A percentile compares a stretch with the other conserved stretches of the same genome.
These are phyloP conservation scores for Candida nonsorbophila DNA, from an alignment of 805 yeast genomes.

Conservation along the genomic window DNA sequence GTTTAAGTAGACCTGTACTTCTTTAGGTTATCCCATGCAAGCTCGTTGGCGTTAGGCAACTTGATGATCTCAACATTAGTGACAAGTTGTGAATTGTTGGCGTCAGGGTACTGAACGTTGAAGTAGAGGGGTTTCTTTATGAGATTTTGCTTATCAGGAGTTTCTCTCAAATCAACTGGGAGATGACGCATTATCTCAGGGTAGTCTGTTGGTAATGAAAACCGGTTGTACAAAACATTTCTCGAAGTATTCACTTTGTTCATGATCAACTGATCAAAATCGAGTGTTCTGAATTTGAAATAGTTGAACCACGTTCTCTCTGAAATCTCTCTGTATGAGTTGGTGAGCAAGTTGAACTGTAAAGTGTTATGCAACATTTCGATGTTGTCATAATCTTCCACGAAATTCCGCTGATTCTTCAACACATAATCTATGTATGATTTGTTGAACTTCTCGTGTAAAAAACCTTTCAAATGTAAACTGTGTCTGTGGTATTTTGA, in stretches of 20 bases:
- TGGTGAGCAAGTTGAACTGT: constrained; percentile 34
- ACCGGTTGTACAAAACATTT: constrained; percentile 15
- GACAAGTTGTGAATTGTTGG: constrained; percentile 25
- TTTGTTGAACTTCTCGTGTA: constrained; percentile 27
- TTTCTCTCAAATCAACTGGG: constrained; percentile 29
- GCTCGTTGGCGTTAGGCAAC: constrained; percentile 36
- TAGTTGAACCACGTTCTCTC: constrained; percentile 35
- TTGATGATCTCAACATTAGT: constrained; percentile 35
- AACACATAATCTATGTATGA: constrained; percentile 24
- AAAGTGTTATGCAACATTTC: constrained; percentile 41
- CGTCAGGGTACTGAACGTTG: constrained; percentile 24
- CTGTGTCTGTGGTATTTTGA: constrained; percentile 10
- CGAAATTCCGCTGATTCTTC: constrained; percentile 21
- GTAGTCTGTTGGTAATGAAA: constrained; percentile 28
- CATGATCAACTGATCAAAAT: constrained; percentile 28
- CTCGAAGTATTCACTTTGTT: constrained; percentile 7
- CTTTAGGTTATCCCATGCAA: constrained; percentile 40
- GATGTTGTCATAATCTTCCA: constrained; percentile 32
- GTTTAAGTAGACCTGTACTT: constrained; percentile 17
- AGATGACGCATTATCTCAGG: constrained; percentile 25
- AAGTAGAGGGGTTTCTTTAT: constrained; percentile 33
- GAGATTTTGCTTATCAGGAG: constrained; percentile 3
- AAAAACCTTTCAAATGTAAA: constrained; percentile 31
- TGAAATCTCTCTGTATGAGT: constrained; percentile 34
- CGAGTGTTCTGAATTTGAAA: constrained; percentile 32